These are phyloP conservation scores for Crithidia brevicula DNA, from an alignment of 208 protist genomes.

Conservation along the genomic window DNA sequence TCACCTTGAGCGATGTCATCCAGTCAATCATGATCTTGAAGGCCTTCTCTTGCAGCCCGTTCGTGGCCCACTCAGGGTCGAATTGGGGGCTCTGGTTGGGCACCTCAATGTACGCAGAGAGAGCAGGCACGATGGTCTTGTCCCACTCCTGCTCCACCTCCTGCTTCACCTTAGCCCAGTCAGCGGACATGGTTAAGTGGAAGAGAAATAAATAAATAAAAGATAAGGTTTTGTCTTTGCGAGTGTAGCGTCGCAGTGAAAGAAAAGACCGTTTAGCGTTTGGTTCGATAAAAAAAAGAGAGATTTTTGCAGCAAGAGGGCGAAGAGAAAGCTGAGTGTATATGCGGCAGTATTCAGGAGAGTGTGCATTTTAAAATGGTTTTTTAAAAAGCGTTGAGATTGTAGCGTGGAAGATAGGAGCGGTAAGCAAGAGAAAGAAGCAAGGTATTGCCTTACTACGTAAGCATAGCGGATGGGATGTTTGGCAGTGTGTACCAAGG, in stretches of 20 bases:
- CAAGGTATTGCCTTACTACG: too few relatives aligned
- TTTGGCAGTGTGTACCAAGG: too few relatives aligned
- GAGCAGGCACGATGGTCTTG: conserved; percentile 67
- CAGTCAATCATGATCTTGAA: conserved; percentile 87
- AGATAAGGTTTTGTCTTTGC: background rate
- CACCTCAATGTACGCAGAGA: conserved; percentile 92
- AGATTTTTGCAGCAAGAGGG: too few relatives aligned
- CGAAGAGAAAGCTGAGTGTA: too few relatives aligned
- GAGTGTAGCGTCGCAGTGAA: too few relatives aligned
- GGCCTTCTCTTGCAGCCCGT: conserved; percentile 89
- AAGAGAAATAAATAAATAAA: conserved; percentile 10
- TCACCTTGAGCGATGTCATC: conserved; percentile 80
- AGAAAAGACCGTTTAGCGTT: too few relatives aligned
- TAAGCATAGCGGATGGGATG: too few relatives aligned
- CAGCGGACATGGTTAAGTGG: conserved; percentile 13
- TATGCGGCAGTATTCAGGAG: too few relatives aligned
- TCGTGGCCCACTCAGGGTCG: conserved; percentile 86
- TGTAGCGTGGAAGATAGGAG: too few relatives aligned
- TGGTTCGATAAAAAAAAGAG: too few relatives aligned
- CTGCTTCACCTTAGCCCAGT: conserved; percentile 62
- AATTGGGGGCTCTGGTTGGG: conserved; percentile 95
- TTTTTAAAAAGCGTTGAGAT: background rate
- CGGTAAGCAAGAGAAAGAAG: too few relatives aligned
- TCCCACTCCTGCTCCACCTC: conserved; percentile 86
- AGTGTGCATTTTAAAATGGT: background rate